These are phyloP conservation scores for Fusarium sterilihyphosum DNA, from an alignment of 2,329 filamentous ascomycete genomes.

Conservation along the genomic window DNA sequence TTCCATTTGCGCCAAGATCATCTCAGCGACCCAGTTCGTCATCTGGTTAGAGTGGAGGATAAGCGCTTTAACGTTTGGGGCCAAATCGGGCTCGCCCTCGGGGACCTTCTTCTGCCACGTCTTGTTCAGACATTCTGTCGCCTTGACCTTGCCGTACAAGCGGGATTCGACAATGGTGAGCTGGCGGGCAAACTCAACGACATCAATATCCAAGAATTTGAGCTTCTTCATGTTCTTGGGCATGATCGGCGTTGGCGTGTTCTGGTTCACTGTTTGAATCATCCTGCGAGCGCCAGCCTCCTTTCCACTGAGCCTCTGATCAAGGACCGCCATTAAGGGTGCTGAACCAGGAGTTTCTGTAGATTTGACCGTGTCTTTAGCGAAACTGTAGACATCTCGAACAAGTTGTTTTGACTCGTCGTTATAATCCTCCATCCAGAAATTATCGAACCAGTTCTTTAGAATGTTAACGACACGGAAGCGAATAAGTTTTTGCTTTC, in stretches of 20 bases:
- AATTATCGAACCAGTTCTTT: slow-evolving; percentile 98
- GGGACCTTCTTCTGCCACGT: slow-evolving; percentile 97
- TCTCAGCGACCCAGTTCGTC: slow-evolving; percentile 99
- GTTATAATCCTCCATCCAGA: slow-evolving; percentile 96
- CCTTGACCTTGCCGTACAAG: slow-evolving; percentile 94
- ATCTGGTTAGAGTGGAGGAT: slow-evolving; percentile 98
- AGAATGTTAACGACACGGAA: slow-evolving; percentile 98
- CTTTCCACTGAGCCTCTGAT: slow-evolving; percentile 88
- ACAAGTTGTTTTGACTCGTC: slow-evolving; percentile 87
- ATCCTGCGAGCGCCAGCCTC: slow-evolving; percentile 87
- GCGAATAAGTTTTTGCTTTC: slow-evolving; percentile 94
- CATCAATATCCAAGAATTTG: slow-evolving; percentile 97
- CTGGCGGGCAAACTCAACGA: slow-evolving; percentile 95
- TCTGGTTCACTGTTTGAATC: slow-evolving; percentile 84
- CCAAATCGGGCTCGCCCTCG: slow-evolving; percentile 84
- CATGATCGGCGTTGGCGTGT: slow-evolving; percentile 87
- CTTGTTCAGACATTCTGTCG: slow-evolving; percentile 96
- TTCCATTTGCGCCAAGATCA: slow-evolving; percentile 95
- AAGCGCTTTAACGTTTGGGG: slow-evolving; percentile 92
- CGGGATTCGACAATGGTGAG: slow-evolving; percentile 96
- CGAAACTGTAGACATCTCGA: slow-evolving; percentile 88
- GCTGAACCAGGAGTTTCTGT: slow-evolving; percentile 91
- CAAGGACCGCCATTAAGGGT: slow-evolving; percentile 85
- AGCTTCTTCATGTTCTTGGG: slow-evolving; percentile 99
- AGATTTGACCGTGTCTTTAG: slow-evolving; percentile 89